Conservation (phyloP, 176 grass and related monocot genomes). For the Thinopyrum elongatum region DNA sequence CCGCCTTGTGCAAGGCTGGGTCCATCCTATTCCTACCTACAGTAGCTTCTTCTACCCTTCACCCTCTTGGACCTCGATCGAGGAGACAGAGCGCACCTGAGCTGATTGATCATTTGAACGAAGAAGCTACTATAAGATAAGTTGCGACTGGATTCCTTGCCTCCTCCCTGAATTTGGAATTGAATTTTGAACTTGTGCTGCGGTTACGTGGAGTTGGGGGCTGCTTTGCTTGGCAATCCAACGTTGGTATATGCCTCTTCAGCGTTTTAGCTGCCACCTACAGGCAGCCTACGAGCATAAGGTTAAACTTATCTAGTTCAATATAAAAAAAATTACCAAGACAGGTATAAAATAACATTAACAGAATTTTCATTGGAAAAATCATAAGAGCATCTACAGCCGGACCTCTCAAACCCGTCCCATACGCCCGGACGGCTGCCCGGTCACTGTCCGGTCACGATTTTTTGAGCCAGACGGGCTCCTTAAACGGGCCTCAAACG, state of each 20-base stretch:
- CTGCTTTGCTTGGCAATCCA: neutral
- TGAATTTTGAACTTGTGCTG: neutral
- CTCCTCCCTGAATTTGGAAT: neutral
- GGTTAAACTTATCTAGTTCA: no score
- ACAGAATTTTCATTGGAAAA: no score
- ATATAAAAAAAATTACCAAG: no score
- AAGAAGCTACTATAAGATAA: neutral
- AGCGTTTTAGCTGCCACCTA: no score
- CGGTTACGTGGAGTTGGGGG: neutral
- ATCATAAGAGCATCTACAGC: no score
- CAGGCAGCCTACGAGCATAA: no score
- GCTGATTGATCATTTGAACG: neutral
- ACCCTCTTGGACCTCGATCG: neutral
- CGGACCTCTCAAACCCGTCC: no score
- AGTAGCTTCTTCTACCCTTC: neutral
- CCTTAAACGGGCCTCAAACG: no score
- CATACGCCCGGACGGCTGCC: no score
- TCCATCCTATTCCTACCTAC: constrained; percentile 41
- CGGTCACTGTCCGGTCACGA: no score
- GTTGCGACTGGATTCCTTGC: neutral
- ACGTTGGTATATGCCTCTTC: neutral
- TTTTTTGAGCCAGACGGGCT: no score
- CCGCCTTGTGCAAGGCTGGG: constrained; percentile 43
- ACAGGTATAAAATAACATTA: no score
- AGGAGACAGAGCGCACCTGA: neutral